Evolutionary conservation across 352 stramenopile species (phyloP).

Genomic region (Phytophthora melonis): DNA sequence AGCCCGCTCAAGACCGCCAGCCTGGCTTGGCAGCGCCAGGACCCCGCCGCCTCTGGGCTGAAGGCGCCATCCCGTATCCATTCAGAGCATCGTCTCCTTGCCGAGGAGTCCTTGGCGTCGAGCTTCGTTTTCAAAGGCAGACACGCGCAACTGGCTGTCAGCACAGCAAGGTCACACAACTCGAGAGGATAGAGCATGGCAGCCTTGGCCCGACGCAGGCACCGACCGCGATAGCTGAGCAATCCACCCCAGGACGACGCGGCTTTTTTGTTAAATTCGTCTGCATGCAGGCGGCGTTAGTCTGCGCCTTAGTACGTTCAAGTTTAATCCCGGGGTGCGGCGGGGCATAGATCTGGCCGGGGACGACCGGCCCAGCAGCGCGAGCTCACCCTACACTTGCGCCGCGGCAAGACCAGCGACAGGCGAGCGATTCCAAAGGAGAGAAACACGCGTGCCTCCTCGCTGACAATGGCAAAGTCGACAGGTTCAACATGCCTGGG

Average conservation of each 20-base stretch:
- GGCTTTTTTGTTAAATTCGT: constrained; percentile 30
- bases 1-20: not conserved
- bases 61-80: constrained; percentile 18
- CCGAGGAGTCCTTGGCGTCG: too few relatives aligned
- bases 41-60: constrained; percentile 4
- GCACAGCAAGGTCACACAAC: constrained; percentile 18
- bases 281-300: constrained; percentile 21
- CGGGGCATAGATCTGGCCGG: constrained; percentile 11
- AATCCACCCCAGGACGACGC: constrained; percentile 22
- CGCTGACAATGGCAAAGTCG: constrained; percentile 6
- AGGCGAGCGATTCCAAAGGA: not conserved
- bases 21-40: constrained; percentile 8
- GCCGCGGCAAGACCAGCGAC: not conserved
- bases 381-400: constrained; percentile 11
- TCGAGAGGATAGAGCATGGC: constrained; percentile 12
- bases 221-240: constrained; percentile 16
- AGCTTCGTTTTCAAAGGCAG: constrained; percentile 11
- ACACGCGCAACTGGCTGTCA: constrained; percentile 21
- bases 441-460: constrained; percentile 13
- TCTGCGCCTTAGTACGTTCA: constrained; percentile 23
- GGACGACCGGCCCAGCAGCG: constrained; percentile 1
- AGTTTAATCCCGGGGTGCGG: constrained; percentile 9
- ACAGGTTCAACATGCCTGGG: not conserved
- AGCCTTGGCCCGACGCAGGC: constrained; percentile 4
- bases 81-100: constrained; percentile 14